A percentile compares a stretch with the other conserved stretches of the same genome.
Evolutionary conservation across 306 rosid genomes (phyloP).

Genomic region (Prunus dulcis): DNA sequence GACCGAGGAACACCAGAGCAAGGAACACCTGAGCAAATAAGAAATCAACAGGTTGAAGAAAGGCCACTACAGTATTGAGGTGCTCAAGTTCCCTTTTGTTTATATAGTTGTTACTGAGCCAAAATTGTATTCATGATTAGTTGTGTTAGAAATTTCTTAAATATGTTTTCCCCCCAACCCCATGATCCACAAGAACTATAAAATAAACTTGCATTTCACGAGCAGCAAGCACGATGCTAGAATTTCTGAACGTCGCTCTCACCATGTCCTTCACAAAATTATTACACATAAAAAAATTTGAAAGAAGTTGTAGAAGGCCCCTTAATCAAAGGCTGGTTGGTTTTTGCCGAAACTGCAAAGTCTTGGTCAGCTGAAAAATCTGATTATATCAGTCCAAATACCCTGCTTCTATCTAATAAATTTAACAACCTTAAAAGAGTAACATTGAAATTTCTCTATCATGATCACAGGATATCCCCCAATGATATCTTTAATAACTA

Average conservation of each 20-base stretch:
- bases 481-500: no score
- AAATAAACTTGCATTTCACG: background rate
- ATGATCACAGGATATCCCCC: no score
- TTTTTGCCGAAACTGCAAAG: no score
- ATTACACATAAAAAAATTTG: no score
- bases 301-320: no score
- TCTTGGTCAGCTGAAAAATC: no score
- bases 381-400: no score
- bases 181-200: background rate
- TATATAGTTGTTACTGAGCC: background rate
- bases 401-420: no score
- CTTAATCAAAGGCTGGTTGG: no score
- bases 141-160: background rate
- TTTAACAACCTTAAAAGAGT: no score
- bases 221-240: background rate
- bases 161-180: background rate
- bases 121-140: background rate
- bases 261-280: no score
- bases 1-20: background rate
- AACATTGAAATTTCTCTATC: no score
- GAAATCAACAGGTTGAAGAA: background rate
- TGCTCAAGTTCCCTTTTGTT: background rate
- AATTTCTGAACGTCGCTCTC: background rate
- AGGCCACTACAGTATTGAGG: background rate
- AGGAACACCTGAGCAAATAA: background rate